phyloP scores from a whole-genome alignment of 208 protist genomes.

The Leishmania braziliensis region DNA sequence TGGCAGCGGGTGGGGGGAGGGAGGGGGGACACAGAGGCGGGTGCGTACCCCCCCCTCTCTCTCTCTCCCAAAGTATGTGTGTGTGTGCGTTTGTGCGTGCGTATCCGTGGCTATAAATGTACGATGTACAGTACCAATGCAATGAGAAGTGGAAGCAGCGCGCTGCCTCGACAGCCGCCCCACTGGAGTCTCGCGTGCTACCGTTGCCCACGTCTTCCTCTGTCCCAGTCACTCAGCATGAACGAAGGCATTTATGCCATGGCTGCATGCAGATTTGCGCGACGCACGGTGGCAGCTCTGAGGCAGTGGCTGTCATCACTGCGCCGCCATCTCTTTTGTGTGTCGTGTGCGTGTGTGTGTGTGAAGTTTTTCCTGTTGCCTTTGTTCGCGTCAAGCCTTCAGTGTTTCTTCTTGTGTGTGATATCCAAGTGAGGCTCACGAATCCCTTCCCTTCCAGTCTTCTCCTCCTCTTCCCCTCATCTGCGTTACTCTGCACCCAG shows the following conservation, averaged over 20 bases:
- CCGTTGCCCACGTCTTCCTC: background rate
- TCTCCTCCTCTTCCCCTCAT: background rate
- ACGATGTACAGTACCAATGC: slow-evolving; percentile 5
- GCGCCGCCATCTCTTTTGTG: background rate
- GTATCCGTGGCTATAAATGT: background rate
- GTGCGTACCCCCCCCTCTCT: background rate
- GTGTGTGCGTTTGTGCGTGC: background rate
- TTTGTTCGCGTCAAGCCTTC: background rate
- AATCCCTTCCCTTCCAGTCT: background rate
- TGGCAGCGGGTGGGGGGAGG: background rate
- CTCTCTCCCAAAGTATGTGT: background rate
- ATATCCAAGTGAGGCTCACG: background rate
- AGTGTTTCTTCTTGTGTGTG: background rate
- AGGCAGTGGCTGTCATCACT: background rate
- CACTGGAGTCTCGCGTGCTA: background rate
- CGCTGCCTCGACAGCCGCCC: background rate
- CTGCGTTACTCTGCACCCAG: background rate
- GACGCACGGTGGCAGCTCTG: background rate
- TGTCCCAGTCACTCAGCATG: background rate
- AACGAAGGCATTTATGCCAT: background rate
- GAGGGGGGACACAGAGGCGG: background rate
- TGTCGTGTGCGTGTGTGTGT: background rate
- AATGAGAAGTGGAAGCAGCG: background rate
- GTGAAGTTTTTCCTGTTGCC: background rate
- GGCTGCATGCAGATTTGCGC: background rate